phyloP scores from a whole-genome alignment of 345 rosid species.

The Noccaea bulbosa region DNA sequence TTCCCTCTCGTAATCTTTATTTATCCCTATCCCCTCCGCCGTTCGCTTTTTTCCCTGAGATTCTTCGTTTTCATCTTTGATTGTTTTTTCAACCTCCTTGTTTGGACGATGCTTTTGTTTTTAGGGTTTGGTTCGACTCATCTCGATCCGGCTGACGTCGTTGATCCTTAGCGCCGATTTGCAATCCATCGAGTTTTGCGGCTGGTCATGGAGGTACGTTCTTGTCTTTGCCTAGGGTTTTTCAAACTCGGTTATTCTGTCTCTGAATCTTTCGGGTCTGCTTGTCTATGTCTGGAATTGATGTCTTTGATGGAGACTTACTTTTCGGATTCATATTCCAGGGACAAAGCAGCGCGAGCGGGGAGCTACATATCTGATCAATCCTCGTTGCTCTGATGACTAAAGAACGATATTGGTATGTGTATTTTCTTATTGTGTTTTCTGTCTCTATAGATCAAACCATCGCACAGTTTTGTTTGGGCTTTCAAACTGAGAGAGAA shows the following conservation, averaged over 20 bases:
- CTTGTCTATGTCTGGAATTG: neutral
- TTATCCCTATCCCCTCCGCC: neutral
- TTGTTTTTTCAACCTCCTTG: neutral
- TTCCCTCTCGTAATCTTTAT: neutral
- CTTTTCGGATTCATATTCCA: neutral
- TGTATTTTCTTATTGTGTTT: neutral
- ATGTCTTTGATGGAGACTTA: neutral
- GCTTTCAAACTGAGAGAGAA: neutral
- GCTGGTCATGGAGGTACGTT: constrained; percentile 5
- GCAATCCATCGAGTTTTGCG: neutral
- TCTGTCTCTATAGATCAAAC: neutral
- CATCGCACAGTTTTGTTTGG: neutral
- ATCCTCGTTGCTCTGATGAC: constrained; percentile 15
- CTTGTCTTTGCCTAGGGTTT: neutral
- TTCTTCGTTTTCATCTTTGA: neutral
- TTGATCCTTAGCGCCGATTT: neutral
- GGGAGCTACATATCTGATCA: neutral
- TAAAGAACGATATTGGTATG: neutral
- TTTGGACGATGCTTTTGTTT: neutral
- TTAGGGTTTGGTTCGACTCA: constrained; percentile 5
- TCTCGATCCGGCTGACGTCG: neutral
- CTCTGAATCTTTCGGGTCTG: neutral
- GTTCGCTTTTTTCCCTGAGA: neutral
- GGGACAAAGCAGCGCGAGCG: neutral
- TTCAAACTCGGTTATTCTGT: neutral